These are phyloP conservation scores for Saccharomycopsis malanga DNA, from an alignment of 805 yeast species.

Conservation along the genomic window DNA sequence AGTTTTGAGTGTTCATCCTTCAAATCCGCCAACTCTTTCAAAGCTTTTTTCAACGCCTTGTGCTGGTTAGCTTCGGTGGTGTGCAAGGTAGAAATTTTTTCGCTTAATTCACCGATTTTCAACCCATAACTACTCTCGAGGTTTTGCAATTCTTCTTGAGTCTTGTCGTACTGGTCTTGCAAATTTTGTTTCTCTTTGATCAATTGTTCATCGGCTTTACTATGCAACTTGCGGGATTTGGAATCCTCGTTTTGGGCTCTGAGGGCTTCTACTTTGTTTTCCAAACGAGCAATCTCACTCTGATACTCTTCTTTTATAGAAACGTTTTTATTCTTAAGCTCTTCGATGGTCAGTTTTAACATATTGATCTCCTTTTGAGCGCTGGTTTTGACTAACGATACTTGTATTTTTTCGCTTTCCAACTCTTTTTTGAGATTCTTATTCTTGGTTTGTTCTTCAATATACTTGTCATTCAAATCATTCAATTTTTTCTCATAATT, in stretches of 20 bases:
- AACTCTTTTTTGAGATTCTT: constrained; percentile 29
- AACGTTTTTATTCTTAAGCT: constrained; percentile 24
- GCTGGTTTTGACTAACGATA: constrained; percentile 21
- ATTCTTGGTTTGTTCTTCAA: background rate
- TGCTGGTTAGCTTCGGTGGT: constrained; percentile 26
- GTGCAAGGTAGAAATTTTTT: constrained; percentile 36
- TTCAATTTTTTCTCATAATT: constrained; percentile 18
- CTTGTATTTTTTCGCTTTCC: constrained; percentile 21
- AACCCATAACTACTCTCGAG: constrained; percentile 60
- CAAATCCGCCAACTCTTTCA: constrained; percentile 16
- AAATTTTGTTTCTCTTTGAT: constrained; percentile 45
- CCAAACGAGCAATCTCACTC: constrained; percentile 51
- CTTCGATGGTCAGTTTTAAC: constrained; percentile 29
- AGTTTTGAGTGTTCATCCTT: constrained; percentile 14
- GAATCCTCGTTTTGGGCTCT: constrained; percentile 53
- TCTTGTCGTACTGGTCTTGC: constrained; percentile 65
- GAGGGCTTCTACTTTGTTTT: constrained; percentile 60
- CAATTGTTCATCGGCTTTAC: constrained; percentile 24
- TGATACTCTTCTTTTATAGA: constrained; percentile 29
- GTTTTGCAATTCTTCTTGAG: constrained; percentile 76
- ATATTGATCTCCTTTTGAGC: constrained; percentile 27
- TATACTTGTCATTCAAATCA: constrained; percentile 10
- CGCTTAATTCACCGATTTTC: constrained; percentile 39
- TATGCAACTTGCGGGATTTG: constrained; percentile 8
- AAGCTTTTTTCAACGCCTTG: constrained; percentile 14